Evolutionary conservation across 805 yeast genomes (phyloP).

Genomic region (Candida suzukii): DNA sequence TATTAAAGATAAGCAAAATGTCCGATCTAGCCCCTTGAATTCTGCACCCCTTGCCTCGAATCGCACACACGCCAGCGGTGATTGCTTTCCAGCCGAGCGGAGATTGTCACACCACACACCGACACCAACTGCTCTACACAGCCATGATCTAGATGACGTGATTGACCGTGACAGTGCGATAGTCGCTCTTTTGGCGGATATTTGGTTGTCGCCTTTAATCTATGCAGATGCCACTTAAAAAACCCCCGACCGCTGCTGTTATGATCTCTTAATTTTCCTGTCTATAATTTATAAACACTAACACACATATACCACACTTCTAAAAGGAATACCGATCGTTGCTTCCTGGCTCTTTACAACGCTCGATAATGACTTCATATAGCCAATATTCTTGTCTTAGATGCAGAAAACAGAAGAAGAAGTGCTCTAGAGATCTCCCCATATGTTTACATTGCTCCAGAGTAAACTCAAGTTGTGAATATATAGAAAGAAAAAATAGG

Average conservation of each 20-base stretch:
- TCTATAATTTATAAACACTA: no score
- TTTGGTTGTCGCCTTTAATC: neutral
- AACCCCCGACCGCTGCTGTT: neutral
- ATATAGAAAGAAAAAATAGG: conserved; percentile 25
- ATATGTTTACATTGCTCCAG: conserved; percentile 30
- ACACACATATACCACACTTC: no score
- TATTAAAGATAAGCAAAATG: no score
- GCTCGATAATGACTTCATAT: neutral
- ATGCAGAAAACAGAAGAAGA: conserved; percentile 36
- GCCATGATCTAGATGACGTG: neutral
- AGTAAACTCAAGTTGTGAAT: conserved; percentile 27
- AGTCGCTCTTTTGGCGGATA: neutral
- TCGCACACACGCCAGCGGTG: no score
- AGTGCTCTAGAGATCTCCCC: conserved; percentile 33
- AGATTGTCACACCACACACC: no score
- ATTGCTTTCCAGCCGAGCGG: no score
- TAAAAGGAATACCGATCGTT: no score
- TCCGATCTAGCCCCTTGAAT: no score
- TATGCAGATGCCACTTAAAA: neutral
- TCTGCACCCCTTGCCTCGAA: no score
- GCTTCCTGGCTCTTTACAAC: no score
- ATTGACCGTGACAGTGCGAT: neutral
- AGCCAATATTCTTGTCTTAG: conserved; percentile 25
- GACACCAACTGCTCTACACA: no score
- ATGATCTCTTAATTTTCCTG: no score